Evolutionary conservation across 2,329 filamentous ascomycete species (phyloP).

Genomic region (Penicillium sp.): DNA sequence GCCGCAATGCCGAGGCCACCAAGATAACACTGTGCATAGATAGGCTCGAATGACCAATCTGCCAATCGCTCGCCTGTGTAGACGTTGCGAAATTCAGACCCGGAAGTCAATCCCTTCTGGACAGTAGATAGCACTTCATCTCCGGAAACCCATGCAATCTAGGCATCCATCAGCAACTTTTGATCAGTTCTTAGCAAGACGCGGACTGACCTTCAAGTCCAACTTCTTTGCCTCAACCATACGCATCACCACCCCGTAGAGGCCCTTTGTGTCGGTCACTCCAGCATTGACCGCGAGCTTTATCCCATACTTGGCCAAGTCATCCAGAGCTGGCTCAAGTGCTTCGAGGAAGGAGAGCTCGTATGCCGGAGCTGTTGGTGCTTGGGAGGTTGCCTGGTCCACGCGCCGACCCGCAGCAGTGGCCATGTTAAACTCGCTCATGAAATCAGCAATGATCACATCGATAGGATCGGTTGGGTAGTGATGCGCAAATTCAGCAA

Average conservation of each 20-base stretch:
- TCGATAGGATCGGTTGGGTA: slow-evolving; percentile 43
- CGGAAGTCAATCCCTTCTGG: slow-evolving; percentile 29
- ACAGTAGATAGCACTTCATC: slow-evolving; percentile 44
- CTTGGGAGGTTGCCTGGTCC: slow-evolving; percentile 28
- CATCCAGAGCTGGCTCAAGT: slow-evolving; percentile 40
- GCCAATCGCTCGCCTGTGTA: slow-evolving; percentile 35
- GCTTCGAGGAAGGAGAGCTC: slow-evolving; percentile 54
- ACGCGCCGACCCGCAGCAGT: slow-evolving; percentile 39
- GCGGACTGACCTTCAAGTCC: slow-evolving; percentile 35
- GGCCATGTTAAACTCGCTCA: slow-evolving; percentile 55
- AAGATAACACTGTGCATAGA: slow-evolving; percentile 36
- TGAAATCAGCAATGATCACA: slow-evolving; percentile 49
- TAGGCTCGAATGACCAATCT: slow-evolving; percentile 39
- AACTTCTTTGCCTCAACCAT: slow-evolving; percentile 42
- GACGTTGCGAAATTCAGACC: slow-evolving; percentile 40
- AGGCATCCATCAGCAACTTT: background rate
- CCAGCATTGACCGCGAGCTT: slow-evolving; percentile 49
- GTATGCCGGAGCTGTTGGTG: slow-evolving; percentile 42
- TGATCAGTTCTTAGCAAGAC: background rate
- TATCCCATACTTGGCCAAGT: slow-evolving; percentile 42
- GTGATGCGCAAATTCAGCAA: slow-evolving; percentile 43
- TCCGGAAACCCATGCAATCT: slow-evolving; percentile 49
- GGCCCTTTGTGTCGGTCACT: slow-evolving; percentile 41
- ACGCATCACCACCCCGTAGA: slow-evolving; percentile 39
- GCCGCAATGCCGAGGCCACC: slow-evolving; percentile 42